Conservation (phyloP, 495 filamentous ascomycete genomes). For the Halenospora varia region DNA sequence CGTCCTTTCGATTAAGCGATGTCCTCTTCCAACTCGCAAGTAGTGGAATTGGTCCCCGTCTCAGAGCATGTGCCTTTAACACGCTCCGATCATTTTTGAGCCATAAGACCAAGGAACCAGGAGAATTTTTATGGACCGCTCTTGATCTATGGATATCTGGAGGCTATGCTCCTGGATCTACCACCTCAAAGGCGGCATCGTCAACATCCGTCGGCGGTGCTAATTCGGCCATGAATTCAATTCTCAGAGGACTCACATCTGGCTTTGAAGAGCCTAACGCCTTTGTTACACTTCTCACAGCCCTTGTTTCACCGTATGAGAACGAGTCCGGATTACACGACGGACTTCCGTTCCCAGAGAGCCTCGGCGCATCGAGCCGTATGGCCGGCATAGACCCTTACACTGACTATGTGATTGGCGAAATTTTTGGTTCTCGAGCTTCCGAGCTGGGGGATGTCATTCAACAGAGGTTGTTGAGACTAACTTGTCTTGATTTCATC, state of each 20-base stretch:
- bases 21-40: conserved; percentile 66
- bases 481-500: conserved; percentile 76
- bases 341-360: conserved; percentile 80
- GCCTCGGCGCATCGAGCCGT: conserved; percentile 71
- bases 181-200: conserved; percentile 15
- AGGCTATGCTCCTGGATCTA: conserved; percentile 33
- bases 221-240: conserved; percentile 16
- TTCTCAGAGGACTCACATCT: conserved; percentile 46
- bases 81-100: conserved; percentile 64
- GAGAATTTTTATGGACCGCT: conserved; percentile 61
- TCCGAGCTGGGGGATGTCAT: conserved; percentile 53
- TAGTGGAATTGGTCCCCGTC: conserved; percentile 61
- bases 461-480: conserved; percentile 66
- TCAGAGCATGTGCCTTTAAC: conserved; percentile 73
- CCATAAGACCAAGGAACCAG: conserved; percentile 54
- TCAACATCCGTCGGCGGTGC: conserved; percentile 3
- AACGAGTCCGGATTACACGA: conserved; percentile 60
- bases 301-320: conserved; percentile 58
- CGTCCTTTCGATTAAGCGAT: conserved; percentile 56
- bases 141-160: conserved; percentile 71
- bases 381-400: conserved; percentile 88
- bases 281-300: conserved; percentile 69
- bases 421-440: conserved; percentile 61
- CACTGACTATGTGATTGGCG: conserved; percentile 80
- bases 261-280: conserved; percentile 79